Evolutionary conservation across 192 early-diverging fungal genomes (phyloP), one percentile per base, ranked within the genome.

Genomic region (Cetraspora pellucida): DNA sequence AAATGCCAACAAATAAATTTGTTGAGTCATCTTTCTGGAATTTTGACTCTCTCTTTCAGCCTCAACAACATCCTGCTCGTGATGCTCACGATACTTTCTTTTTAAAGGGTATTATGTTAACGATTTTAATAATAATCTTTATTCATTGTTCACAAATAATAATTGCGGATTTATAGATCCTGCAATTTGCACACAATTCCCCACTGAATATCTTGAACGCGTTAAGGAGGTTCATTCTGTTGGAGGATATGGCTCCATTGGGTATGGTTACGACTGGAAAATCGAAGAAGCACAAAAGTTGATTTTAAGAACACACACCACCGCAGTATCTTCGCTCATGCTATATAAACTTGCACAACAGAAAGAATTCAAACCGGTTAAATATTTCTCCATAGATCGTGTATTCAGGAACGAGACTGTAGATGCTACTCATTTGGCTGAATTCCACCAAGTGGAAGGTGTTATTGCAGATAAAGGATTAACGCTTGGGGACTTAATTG

Each of bases 11-110:
- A 66, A 96, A 95, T 90, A 88, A 92, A 79, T 99, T 93, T 87
- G 95, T 95, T 59, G 98, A 98, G 80, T 93, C 92, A 68, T 94
- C 95, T 76, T 99, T 99, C 92, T 99, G 98, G 98, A 99, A 99
- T 87, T 99, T 99, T 84, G 98, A 99, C 83, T 93, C 96, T 30
- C 91, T 99, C 73, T 99, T 97, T 90, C 96, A 98, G 80, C 97
- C 98, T 31, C 97, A 99, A 89, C 95, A 98, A 85, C 98, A 99
- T 77, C 91, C 96, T 66, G 96, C 93, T 11, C 89, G 94, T 77
- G 91, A 94, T 80, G 86, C 92, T 54, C 93, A 95, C 79, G 93
- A 95, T 57, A 94, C 93, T 17, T 95, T 95, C 85, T 94, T 90
- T 81, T 77, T 95, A 77, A 85, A 84, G 55, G 87, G 90, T 84